Evolutionary conservation across 2,329 filamentous ascomycete species (phyloP), one percentile per base, ranked within the genome.

Genomic region (Fonsecaea multimorphosa): DNA sequence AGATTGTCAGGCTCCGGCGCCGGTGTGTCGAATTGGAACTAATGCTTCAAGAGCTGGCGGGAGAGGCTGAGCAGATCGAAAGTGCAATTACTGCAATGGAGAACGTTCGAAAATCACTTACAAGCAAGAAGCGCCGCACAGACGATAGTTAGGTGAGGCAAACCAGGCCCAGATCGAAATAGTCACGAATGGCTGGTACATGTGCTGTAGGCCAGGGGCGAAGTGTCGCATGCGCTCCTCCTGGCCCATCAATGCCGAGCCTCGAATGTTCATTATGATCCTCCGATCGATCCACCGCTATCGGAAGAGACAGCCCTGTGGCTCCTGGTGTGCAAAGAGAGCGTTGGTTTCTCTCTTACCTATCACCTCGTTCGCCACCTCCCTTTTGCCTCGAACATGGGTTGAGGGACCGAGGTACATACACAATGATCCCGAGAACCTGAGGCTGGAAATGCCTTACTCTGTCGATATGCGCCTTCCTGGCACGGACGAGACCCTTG

Each of bases 81-180:
- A 64, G 31, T 59, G 67, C 65, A 16, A 68, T 71, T 61, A 57
- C 52, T 14, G 59, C 69, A 76, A 79, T 57, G 74, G 71, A 49
- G 74, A 74, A 31, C 78, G 79, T 69, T 76, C 77, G 11, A 46
- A 58, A 54, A 58, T 56, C 40, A 16, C 58, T 70, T 19, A 58
- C 63, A 24, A 56, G 60, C 51, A 60, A 55, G 36, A 70, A 62
- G 31, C 61, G 58, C 12, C 60, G 55, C 27, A 40, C 57, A 22
- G 66, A 66, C n/a, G 63, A 66, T 63, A 66, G 54, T 51, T 68
- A 63, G 56, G 59, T 59, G 51, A 58, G 61, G 40, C 61, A 32
- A 59, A 44, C 22, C 22, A 40, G 12, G 36, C 8, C 29, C 31
- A 14, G 14, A 27, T 46, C 12, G 63, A 22, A 57, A 65, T 61